Evolutionary conservation across 2,329 filamentous ascomycete genomes (phyloP).

Genomic region (Exophiala oligosperma): DNA sequence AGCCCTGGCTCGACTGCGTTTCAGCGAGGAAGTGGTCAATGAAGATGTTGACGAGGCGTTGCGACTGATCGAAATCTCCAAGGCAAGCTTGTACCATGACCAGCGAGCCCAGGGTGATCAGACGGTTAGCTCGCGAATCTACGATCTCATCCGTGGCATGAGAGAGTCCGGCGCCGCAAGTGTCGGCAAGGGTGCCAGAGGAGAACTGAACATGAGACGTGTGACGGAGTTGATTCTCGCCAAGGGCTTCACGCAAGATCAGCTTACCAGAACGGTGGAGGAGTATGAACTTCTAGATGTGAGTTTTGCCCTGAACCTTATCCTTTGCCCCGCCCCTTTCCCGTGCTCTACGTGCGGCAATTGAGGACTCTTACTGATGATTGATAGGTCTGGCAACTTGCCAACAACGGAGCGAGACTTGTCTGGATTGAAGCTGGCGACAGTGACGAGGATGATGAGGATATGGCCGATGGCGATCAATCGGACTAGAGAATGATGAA

Average conservation of each 20-base stretch:
- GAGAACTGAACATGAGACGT: slow-evolving; percentile 82
- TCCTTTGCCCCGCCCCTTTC: neutral
- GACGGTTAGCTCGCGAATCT: slow-evolving; percentile 86
- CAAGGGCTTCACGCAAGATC: slow-evolving; percentile 94
- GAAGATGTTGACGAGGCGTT: slow-evolving; percentile 96
- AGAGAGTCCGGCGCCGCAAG: slow-evolving; percentile 79
- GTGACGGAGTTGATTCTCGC: slow-evolving; percentile 90
- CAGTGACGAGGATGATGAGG: slow-evolving; percentile 47
- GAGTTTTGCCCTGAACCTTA: slow-evolving; percentile 50
- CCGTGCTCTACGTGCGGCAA: too few relatives aligned
- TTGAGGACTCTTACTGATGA: slow-evolving; percentile 39
- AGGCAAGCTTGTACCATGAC: slow-evolving; percentile 82
- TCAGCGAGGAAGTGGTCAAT: slow-evolving; percentile 78
- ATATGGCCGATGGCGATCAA: slow-evolving; percentile 20
- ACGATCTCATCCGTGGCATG: slow-evolving; percentile 87
- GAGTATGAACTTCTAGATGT: slow-evolving; percentile 89
- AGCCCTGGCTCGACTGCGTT: slow-evolving; percentile 87
- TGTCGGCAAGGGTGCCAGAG: slow-evolving; percentile 66
- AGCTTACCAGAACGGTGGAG: slow-evolving; percentile 81
- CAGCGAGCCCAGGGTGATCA: slow-evolving; percentile 62
- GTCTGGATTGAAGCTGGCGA: slow-evolving; percentile 64
- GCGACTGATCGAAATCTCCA: slow-evolving; percentile 86
- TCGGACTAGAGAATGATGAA: slow-evolving; percentile 1
- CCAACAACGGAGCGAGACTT: slow-evolving; percentile 67
- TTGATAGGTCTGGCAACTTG: slow-evolving; percentile 73